Evolutionary conservation across 2,329 filamentous ascomycete genomes (phyloP).

Genomic region (Xylaria arbuscula): DNA sequence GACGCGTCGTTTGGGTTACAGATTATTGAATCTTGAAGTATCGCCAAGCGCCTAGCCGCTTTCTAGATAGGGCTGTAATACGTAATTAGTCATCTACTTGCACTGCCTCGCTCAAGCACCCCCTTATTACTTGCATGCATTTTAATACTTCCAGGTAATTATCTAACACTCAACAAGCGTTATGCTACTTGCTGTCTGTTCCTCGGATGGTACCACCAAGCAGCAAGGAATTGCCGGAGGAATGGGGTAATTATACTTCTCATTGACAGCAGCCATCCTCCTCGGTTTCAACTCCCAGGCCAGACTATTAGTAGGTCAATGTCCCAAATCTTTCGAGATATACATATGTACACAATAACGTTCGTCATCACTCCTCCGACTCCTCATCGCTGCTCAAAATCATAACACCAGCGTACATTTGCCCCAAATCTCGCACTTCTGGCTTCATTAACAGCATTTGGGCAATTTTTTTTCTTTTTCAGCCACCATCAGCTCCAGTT

Average conservation of each 20-base stretch:
- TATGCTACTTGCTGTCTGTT: neutral
- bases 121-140: no score
- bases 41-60: neutral
- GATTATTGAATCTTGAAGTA: neutral
- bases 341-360: slow-evolving; percentile 49
- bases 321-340: slow-evolving; percentile 41
- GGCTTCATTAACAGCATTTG: neutral
- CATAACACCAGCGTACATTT: slow-evolving; percentile 31
- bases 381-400: slow-evolving; percentile 16
- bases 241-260: slow-evolving; percentile 26
- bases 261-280: slow-evolving; percentile 29
- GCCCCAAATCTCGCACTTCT: slow-evolving; percentile 7
- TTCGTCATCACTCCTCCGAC: slow-evolving; percentile 22
- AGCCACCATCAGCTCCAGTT: neutral
- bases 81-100: slow-evolving; percentile 1
- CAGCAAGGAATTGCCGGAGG: neutral
- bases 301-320: slow-evolving; percentile 28
- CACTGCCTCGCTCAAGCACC: slow-evolving; percentile 45
- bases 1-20: neutral
- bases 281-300: slow-evolving; percentile 23
- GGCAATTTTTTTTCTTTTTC: neutral
- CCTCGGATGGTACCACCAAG: neutral
- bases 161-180: neutral
- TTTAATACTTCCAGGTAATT: no score
- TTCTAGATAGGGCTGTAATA: neutral